Evolutionary conservation across 176 grass and related monocot genomes (phyloP).

Genomic region (Melocanna baccifera): DNA sequence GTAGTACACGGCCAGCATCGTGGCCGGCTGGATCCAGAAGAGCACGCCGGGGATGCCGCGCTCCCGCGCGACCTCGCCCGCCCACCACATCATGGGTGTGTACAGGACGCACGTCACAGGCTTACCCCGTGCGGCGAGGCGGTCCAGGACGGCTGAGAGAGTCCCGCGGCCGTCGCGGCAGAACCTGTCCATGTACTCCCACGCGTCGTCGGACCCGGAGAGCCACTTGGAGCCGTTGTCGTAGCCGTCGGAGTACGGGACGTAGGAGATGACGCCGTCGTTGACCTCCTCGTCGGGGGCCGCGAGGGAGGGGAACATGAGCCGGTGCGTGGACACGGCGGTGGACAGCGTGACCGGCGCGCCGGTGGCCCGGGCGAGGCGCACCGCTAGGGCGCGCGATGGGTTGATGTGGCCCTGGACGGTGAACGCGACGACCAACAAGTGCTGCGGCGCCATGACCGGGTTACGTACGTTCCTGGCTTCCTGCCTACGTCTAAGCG

Average conservation of each 20-base stretch:
- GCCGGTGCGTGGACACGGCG: constrained; percentile 32
- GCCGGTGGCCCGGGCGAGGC: constrained; percentile 14
- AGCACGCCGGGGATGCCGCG: constrained; percentile 25
- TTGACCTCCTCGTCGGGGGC: constrained; percentile 21
- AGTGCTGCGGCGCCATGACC: constrained; percentile 27
- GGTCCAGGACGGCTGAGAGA: neutral
- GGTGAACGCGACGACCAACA: constrained; percentile 40
- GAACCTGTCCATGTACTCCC: neutral
- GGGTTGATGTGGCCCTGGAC: constrained; percentile 61
- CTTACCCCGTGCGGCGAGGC: constrained; percentile 19
- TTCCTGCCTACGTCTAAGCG: too few species aligned
- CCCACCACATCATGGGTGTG: neutral
- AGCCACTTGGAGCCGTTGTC: neutral
- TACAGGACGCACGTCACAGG: constrained; percentile 50
- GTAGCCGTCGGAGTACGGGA: constrained; percentile 46
- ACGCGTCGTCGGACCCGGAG: neutral
- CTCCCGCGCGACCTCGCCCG: constrained; percentile 27
- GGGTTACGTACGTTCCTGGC: too few species aligned
- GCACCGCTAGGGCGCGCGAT: constrained; percentile 22
- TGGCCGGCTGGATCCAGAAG: constrained; percentile 60
- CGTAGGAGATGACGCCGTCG: constrained; percentile 36
- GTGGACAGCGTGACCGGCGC: constrained; percentile 43
- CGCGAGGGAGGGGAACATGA: constrained; percentile 25
- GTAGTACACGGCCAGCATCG: constrained; percentile 34
- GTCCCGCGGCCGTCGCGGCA: constrained; percentile 5